Conservation (phyloP, 1,284 basidiomycete genomes). For the Irpex sp. region DNA sequence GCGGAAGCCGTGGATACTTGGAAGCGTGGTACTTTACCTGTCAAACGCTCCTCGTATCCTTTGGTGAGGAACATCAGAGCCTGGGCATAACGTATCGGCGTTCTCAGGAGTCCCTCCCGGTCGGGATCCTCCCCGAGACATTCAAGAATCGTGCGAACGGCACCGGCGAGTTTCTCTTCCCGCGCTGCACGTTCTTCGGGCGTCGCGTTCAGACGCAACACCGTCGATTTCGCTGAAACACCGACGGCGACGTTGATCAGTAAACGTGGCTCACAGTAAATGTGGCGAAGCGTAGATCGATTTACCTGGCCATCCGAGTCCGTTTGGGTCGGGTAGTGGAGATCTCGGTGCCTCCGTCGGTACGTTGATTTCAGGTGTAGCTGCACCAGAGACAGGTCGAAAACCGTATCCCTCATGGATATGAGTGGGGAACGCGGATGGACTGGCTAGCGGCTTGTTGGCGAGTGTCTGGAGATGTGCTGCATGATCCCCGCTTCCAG, state of each 20-base stretch:
- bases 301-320: slow-evolving; percentile 92
- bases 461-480: background rate
- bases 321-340: slow-evolving; percentile 79
- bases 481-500: background rate
- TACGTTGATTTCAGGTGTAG: slow-evolving; percentile 48
- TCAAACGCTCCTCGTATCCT: slow-evolving; percentile 94
- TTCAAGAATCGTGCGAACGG: slow-evolving; percentile 91
- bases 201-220: slow-evolving; percentile 79
- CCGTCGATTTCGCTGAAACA: slow-evolving; percentile 80
- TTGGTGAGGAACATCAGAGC: slow-evolving; percentile 99
- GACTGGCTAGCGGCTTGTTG: slow-evolving; percentile 9
- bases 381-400: slow-evolving; percentile 60
- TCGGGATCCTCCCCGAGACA: slow-evolving; percentile 99
- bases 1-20: background rate
- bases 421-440: slow-evolving; percentile 25
- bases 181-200: slow-evolving; percentile 69
- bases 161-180: slow-evolving; percentile 76
- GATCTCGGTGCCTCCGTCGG: slow-evolving; percentile 21
- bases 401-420: slow-evolving; percentile 80
- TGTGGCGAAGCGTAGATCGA: background rate
- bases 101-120: slow-evolving; percentile 86
- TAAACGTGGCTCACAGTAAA: background rate
- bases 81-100: slow-evolving; percentile 95
- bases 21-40: slow-evolving; percentile 44
- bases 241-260: background rate